Base-by-base conservation (phyloP, 495 filamentous ascomycete species). In the Ramalina peruviana region DNA sequence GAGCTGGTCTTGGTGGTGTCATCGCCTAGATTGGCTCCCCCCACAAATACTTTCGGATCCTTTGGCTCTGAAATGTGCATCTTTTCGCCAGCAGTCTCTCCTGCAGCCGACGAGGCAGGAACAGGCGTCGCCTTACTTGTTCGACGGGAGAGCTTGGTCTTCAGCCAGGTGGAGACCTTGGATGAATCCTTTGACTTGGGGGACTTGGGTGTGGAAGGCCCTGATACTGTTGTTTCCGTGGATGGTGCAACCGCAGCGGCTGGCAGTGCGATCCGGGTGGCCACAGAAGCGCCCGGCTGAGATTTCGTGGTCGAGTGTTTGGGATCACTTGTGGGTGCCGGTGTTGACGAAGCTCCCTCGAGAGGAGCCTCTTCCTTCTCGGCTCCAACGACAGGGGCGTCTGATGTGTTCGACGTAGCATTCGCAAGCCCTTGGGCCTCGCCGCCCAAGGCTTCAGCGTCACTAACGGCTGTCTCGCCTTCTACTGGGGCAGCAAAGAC, bases 111-210 rank as follows among this genome's bases (percentile, higher is more conserved):
- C 15, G 40, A 40, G 43, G 25, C 51, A 20, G 30, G 6, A 48
- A 36, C n/a, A 15, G 45, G 45, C 16, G 58, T 48, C 42, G 44
- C 53, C 50, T 57, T 60, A 60, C 68, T 62, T 50, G 63, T 42
- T 17, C 64, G 62, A 48, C 73, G 68, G 0, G 69, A 65, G 38
- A 82, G 67, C 44, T 70, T 73, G 7, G 62, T 71, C 56, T 76
- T 79, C 40, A 85, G 62, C 80, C 80, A 85, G 40, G 69, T 68
- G 48, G 73, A 81, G 36, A 83, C 65, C 50, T 73, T 72, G 39
- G 66, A 69, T 15, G 65, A 60, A 10, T 52, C 54, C 41, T 56
- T 59, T 37, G 40, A 40, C 30, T 33, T 39, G 1, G 55, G 48
- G 0, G 58, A 54, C 11, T 38, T 45, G 3, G 61, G 36, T 20